phyloP scores from a whole-genome alignment of 2,329 filamentous ascomycete genomes.

The Epicoccum nigrum region DNA sequence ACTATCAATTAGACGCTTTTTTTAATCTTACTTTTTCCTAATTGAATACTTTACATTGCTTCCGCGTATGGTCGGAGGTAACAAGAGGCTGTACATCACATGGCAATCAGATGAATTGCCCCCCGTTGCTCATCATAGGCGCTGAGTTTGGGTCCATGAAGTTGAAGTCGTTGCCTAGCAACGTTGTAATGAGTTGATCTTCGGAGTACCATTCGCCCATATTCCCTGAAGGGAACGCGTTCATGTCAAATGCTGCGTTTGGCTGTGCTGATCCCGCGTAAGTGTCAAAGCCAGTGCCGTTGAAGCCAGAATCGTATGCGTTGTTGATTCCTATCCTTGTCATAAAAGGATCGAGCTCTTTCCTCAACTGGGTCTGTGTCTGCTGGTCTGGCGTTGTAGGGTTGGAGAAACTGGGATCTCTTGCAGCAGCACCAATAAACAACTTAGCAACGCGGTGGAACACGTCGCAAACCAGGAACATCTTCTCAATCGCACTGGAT shows the following conservation, averaged over 20 bases:
- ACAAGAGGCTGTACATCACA: too few species aligned
- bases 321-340: slow-evolving; percentile 15
- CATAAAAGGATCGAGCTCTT: slow-evolving; percentile 20
- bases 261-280: not conserved
- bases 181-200: slow-evolving; percentile 17
- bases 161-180: slow-evolving; percentile 17
- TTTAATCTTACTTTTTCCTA: too few species aligned
- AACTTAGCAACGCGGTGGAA: slow-evolving; percentile 18
- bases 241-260: slow-evolving; percentile 6
- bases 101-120: slow-evolving; percentile 14
- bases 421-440: slow-evolving; percentile 11
- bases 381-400: slow-evolving; percentile 7
- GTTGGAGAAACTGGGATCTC: slow-evolving; percentile 7
- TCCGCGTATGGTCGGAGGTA: too few species aligned
- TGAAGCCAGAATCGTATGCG: slow-evolving; percentile 1
- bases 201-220: slow-evolving; percentile 22
- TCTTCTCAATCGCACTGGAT: slow-evolving; percentile 16
- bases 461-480: slow-evolving; percentile 18
- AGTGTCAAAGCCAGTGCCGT: not conserved
- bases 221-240: slow-evolving; percentile 5
- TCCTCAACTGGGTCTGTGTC: slow-evolving; percentile 12
- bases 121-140: slow-evolving; percentile 7
- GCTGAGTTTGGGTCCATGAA: slow-evolving; percentile 15
- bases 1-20: too few species aligned
- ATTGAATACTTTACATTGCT: too few species aligned